Evolutionary conservation across 805 yeast species (phyloP).

Genomic region (Yamadazyma ubonensis): DNA sequence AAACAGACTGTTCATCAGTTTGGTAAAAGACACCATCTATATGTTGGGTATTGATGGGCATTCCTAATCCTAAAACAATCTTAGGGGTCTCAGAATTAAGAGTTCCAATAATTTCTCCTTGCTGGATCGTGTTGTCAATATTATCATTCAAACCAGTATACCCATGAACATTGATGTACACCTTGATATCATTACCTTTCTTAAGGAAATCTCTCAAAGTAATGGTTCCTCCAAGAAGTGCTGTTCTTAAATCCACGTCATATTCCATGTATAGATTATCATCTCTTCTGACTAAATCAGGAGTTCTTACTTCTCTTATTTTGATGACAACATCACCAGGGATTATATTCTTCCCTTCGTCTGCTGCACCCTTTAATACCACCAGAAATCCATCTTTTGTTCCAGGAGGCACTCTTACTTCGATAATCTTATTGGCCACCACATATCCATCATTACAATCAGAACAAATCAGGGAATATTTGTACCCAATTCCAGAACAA

Average conservation of each 20-base stretch:
- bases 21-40: constrained; percentile 28
- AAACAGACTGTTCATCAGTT: constrained; percentile 7
- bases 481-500: constrained; percentile 38
- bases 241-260: constrained; percentile 51
- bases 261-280: constrained; percentile 45
- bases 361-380: constrained; percentile 59
- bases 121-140: constrained; percentile 21
- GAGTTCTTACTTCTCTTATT: constrained; percentile 42
- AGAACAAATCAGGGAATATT: constrained; percentile 22
- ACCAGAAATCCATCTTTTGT: constrained; percentile 51
- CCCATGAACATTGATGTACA: constrained; percentile 40
- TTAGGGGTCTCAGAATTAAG: constrained; percentile 50
- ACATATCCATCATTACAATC: constrained; percentile 43
- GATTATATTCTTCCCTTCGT: constrained; percentile 54
- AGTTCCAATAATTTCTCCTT: constrained; percentile 53
- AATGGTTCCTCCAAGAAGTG: constrained; percentile 56
- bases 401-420: constrained; percentile 57
- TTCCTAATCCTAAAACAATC: constrained; percentile 52
- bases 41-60: constrained; percentile 50
- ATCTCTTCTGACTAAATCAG: constrained; percentile 40
- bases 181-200: constrained; percentile 29
- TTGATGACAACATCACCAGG: constrained; percentile 71
- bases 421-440: constrained; percentile 49
- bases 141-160: constrained; percentile 11
- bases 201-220: constrained; percentile 31